phyloP scores from a whole-genome alignment of 345 rosid genomes.

The Firmiana major region DNA sequence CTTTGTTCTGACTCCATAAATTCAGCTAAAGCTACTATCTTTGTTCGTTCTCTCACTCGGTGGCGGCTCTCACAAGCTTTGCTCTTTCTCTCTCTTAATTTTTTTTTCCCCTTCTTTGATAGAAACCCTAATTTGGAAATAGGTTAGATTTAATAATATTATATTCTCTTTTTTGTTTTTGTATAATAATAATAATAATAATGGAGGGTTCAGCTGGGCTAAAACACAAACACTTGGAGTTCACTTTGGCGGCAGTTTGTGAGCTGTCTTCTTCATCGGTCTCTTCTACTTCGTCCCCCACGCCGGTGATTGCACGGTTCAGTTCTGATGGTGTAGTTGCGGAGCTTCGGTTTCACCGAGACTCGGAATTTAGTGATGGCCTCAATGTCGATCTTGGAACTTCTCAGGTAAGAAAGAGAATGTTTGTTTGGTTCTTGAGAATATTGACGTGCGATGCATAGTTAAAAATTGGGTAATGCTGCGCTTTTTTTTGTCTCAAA shows the following conservation, averaged over 20 bases:
- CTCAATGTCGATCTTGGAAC: slow-evolving; percentile 43
- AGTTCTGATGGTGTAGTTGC: slow-evolving; percentile 39
- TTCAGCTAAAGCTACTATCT: background rate
- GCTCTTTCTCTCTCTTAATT: background rate
- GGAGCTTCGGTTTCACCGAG: slow-evolving; percentile 47
- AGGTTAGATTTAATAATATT: background rate
- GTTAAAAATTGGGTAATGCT: background rate
- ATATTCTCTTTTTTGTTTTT: background rate
- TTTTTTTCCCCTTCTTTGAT: background rate
- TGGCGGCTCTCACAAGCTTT: slow-evolving; percentile 19
- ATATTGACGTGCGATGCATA: background rate
- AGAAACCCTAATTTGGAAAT: slow-evolving; percentile 36
- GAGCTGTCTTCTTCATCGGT: slow-evolving; percentile 44
- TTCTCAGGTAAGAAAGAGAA: slow-evolving; percentile 37
- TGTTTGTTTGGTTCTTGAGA: slow-evolving; percentile 7
- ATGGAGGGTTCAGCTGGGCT: slow-evolving; percentile 39
- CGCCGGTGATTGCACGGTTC: slow-evolving; percentile 56
- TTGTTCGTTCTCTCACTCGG: background rate
- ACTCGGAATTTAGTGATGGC: slow-evolving; percentile 34
- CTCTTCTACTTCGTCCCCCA: slow-evolving; percentile 24
- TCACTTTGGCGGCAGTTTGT: slow-evolving; percentile 48
- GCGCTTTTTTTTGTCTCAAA: background rate
- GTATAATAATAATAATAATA: background rate
- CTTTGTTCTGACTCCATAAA: background rate
- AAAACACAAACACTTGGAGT: slow-evolving; percentile 38